Conservation (phyloP, 179 eudicot species). For the Beta macrorhiza region DNA sequence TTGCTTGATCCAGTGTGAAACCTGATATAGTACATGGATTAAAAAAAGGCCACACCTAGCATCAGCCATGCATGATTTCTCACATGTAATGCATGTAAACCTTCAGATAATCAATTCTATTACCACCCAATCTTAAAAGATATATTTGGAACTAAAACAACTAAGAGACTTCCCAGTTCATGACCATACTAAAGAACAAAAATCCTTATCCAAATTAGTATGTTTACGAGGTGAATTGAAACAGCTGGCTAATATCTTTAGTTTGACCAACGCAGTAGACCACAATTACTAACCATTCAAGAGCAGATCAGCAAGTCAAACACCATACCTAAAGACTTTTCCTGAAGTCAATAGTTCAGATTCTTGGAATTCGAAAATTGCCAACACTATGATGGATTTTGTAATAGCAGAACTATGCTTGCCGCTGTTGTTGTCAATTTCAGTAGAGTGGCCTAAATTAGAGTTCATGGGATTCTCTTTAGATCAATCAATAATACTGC, state of each 20-base stretch:
- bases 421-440: neutral
- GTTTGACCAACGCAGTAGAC: neutral
- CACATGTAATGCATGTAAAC: neutral
- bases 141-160: neutral
- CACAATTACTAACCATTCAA: neutral
- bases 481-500: neutral
- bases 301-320: neutral
- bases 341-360: neutral
- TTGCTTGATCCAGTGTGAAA: conserved; percentile 78
- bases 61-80: neutral
- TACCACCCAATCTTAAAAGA: neutral
- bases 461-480: neutral
- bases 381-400: neutral
- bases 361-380: neutral
- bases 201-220: neutral
- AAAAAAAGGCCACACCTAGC: neutral
- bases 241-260: neutral
- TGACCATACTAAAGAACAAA: neutral
- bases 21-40: conserved; percentile 39
- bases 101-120: neutral
- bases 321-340: neutral
- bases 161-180: neutral
- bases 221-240: neutral
- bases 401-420: neutral
- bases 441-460: neutral